Percentiles rank a stretch among this genome's conserved stretches.
Evolutionary conservation across 306 rosid species (phyloP).

Genomic region (Astragalus glycyphyllos): DNA sequence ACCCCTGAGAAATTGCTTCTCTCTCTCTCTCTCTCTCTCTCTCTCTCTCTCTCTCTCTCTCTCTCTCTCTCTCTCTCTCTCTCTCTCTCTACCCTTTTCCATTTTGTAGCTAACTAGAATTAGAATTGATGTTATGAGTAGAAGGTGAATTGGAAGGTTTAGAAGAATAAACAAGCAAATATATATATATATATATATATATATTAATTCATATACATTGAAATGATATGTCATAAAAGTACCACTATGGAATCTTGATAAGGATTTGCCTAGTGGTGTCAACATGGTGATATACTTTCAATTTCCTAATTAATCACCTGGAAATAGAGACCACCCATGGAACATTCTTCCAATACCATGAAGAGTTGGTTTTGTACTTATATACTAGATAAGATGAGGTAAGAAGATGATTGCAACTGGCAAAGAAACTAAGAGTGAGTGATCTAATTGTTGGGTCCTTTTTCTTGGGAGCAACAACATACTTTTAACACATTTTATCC

Average conservation of each 20-base stretch:
- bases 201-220: not conserved
- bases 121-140: conserved; percentile 33
- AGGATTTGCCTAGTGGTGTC: conserved; percentile 38
- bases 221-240: not conserved
- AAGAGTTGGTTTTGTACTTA: conserved; percentile 33
- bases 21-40: conserved; percentile 22
- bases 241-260: conserved; percentile 16
- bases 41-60: conserved; percentile 2
- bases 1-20: conserved; percentile 38
- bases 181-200: too few relatives aligned
- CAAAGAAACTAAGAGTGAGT: not conserved
- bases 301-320: conserved; percentile 32
- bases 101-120: conserved; percentile 40
- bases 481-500: too few relatives aligned
- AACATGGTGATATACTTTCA: conserved; percentile 10
- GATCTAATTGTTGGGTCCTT: too few relatives aligned
- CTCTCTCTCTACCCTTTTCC: conserved; percentile 24
- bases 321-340: conserved; percentile 39
- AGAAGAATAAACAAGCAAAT: not conserved
- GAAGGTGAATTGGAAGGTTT: conserved; percentile 44
- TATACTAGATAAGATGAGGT: conserved; percentile 31
- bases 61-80: conserved; percentile 2
- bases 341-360: conserved; percentile 41
- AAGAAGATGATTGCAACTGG: conserved; percentile 5
- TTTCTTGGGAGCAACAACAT: too few relatives aligned